phyloP scores from a whole-genome alignment of 139 green algal genomes.

The Pseudopediastrum boryanum region DNA sequence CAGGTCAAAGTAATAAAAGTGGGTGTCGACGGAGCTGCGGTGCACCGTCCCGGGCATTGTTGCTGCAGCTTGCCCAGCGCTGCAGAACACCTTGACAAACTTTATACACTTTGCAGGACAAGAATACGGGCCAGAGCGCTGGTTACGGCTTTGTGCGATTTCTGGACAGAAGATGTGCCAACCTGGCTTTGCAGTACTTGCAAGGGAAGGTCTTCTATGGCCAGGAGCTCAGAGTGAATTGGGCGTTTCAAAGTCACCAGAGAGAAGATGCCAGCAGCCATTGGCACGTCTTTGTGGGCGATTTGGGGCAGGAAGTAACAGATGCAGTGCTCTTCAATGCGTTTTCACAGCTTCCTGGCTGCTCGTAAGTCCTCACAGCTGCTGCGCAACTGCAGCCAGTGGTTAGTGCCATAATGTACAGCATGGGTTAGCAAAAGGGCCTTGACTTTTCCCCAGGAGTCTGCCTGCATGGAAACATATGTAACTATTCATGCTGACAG shows the following conservation, averaged over 20 bases:
- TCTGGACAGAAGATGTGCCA: constrained; percentile 30
- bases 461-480: too few species aligned
- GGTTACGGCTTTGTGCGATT: constrained; percentile 82
- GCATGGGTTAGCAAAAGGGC: too few species aligned
- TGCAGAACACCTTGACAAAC: too few species aligned
- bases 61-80: too few species aligned
- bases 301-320: constrained; percentile 62
- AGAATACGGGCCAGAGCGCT: constrained; percentile 37
- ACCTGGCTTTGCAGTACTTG: constrained; percentile 38
- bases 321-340: constrained; percentile 48
- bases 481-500: too few species aligned
- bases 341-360: constrained; percentile 27
- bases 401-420: too few species aligned
- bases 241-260: constrained; percentile 76
- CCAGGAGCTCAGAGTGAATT: constrained; percentile 77
- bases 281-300: constrained; percentile 81
- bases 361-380: constrained; percentile 42
- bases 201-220: constrained; percentile 56
- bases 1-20: constrained; percentile 72
- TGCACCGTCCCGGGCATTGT: too few species aligned
- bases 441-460: too few species aligned
- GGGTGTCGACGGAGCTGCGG: too few species aligned
- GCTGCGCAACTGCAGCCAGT: not conserved
- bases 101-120: too few species aligned
- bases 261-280: constrained; percentile 61